Evolutionary conservation across 345 rosid species (phyloP), one percentile per base, ranked within the genome.

Genomic region (Linum tenue): DNA sequence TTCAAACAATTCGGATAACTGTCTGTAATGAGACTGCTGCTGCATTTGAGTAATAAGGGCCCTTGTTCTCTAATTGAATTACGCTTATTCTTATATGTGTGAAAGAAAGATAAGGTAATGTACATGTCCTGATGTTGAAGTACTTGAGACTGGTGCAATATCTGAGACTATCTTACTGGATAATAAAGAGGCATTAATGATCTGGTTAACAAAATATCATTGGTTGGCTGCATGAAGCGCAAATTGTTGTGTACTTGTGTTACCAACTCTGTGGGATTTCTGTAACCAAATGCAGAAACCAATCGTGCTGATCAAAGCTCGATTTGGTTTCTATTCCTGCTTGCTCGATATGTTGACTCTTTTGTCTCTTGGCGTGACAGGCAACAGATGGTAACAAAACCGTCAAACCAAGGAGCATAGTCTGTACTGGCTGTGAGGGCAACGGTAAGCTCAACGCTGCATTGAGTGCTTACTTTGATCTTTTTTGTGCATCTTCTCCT

Each of bases 351-450:
- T 3, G 5, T 41, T 41, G 35, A 6, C 31, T 15, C 35, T 11
- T 37, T 5, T 5, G 60, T 15, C 72, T 2, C 50, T 59, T 36
- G 58, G 62, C 67, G 65, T 64, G 63, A 69, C 82, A 94, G 99
- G 89, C 96, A 16, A 59, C 83, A 55, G 60, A 74, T 59, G 42
- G 74, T 55, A 72, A 71, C 60, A 77, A 22, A 68, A 53, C 58
- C 62, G 51, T 84, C 60, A 87, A 87, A 71, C 0, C 12, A 22
- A 81, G 61, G 73, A 92, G 97, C 81, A 73, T 92, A 40, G 62
- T 92, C 42, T 92, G 98, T 71, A 36, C 77, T 42, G 86, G 88
- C 8, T 92, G 96, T 80, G 90, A 88, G 12, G 91, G 91, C 37
- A 81, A 84, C 43, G 96, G 96, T 84, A 76, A 76, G 77, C 50